Evolutionary conservation across 768 basidiomycete genomes (phyloP).

Genomic region (Trametes meyenii): DNA sequence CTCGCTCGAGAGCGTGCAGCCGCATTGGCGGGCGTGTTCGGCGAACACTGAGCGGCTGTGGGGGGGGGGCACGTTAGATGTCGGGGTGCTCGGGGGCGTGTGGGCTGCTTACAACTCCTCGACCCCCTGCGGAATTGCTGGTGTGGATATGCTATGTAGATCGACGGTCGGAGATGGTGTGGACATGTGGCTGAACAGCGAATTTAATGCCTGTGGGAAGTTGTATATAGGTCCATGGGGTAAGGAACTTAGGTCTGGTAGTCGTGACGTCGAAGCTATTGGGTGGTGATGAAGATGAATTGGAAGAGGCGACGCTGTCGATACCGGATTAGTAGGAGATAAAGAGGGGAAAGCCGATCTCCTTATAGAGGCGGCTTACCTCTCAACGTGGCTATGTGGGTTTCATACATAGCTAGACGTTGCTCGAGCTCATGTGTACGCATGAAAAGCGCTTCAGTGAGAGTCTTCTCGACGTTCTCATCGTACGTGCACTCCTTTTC

Average conservation of each 20-base stretch:
- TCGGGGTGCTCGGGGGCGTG: not conserved
- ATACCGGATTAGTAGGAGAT: not conserved
- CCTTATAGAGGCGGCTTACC: not conserved
- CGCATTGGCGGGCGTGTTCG: constrained; percentile 27
- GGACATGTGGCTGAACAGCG: constrained; percentile 11
- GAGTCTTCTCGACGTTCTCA: constrained; percentile 24
- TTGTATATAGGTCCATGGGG: constrained; percentile 9
- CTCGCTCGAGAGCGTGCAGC: constrained; percentile 21
- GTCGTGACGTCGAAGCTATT: constrained; percentile 7
- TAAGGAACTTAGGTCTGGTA: not conserved
- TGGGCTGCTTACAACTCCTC: constrained; percentile 20
- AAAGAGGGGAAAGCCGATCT: not conserved
- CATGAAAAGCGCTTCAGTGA: constrained; percentile 24
- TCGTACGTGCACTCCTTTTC: constrained; percentile 30
- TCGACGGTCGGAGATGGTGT: constrained; percentile 15
- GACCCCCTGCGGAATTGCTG: constrained; percentile 16
- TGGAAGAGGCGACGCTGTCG: not conserved
- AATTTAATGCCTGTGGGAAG: constrained; percentile 9
- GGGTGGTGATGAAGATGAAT: not conserved
- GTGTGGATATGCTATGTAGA: constrained; percentile 9
- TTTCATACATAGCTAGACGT: constrained; percentile 24
- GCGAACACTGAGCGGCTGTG: constrained; percentile 28
- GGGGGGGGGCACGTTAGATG: not conserved
- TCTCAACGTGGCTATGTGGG: constrained; percentile 11
- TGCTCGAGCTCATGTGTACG: constrained; percentile 27